Base-by-base conservation (phyloP, 1,284 basidiomycete genomes). In the Termitomyces sp. region DNA sequence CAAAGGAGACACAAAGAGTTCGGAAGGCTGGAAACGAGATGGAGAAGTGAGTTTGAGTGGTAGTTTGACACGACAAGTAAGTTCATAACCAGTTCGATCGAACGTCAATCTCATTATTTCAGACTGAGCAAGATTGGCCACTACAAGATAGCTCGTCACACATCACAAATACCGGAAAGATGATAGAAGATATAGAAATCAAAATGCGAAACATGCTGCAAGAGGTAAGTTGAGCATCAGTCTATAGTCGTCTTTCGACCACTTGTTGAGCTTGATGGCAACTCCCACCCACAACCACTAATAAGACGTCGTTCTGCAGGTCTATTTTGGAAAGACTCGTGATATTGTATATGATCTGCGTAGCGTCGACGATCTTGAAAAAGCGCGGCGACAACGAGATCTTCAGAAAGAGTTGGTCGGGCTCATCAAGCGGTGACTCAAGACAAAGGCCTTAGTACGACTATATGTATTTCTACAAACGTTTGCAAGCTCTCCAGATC, bases 181-280 rank as follows among this genome's bases (percentile, higher is more conserved):
- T 98, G 84, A 86, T 99, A 60, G 97, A 99, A 71, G 96, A 98
- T 60, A 95, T 96, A 89, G 97, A 99, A 73, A 91, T 93, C 67
- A 97, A 97, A 76, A 95, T 98, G 88, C 84, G 97, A 44, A 97
- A 97, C 69, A 77, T 94, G 54, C 77, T 99, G 43, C 91, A 96
- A 66, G 93, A 97, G 73, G 85, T 80, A 55, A 30, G 73, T 52
- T 28, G 2, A 5, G 24, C 16, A 39, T 39, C n/a, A n/a, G n/a
- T n/a, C n/a, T n/a, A n/a, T n/a, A n/a, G n/a, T n/a, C n/a, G n/a
- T n/a, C 26, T 24, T 40, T 11, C n/a, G 26, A 30, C 28, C 2
- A n/a, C n/a, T n/a, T n/a, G n/a, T n/a, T n/a, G n/a, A n/a, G n/a
- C n/a, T n/a, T n/a, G n/a, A n/a, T n/a, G n/a, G n/a, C n/a, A n/a